phyloP scores from a whole-genome alignment of 2,329 filamentous ascomycete species.

The Botrytis fabae region DNA sequence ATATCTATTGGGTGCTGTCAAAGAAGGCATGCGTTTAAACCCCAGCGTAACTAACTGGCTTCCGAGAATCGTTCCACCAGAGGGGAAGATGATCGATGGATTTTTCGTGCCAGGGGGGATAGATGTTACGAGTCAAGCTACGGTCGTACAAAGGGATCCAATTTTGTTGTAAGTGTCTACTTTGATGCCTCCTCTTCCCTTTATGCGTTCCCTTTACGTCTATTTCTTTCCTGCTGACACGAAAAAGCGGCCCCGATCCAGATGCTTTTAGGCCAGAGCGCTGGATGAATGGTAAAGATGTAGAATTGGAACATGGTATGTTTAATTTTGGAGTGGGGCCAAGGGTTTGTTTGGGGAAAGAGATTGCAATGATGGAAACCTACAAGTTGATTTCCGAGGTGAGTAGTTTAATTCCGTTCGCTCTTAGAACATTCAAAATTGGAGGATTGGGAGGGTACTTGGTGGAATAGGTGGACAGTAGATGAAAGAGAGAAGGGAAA shows the following conservation, averaged over 20 bases:
- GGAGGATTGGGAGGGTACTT: not conserved
- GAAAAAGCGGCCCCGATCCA: constrained; percentile 47
- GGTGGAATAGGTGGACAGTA: not conserved
- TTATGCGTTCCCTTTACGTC: rapidly evolving
- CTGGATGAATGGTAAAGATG: constrained; percentile 46
- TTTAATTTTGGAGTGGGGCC: constrained; percentile 34
- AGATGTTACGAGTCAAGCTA: constrained; percentile 54
- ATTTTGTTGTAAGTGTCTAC: constrained; percentile 42
- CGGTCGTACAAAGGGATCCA: constrained; percentile 53
- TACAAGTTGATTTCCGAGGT: constrained; percentile 34
- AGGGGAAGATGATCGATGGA: not conserved
- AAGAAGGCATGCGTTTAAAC: not conserved
- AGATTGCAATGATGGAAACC: constrained; percentile 36
- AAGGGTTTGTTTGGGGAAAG: constrained; percentile 35
- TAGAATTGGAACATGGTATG: constrained; percentile 27
- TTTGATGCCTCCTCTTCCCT: not conserved
- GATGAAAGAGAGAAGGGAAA: not conserved
- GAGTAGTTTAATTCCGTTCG: not conserved
- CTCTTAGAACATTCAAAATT: not conserved
- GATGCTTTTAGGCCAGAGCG: constrained; percentile 55
- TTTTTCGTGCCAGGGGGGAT: constrained; percentile 26
- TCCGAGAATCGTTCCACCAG: not conserved
- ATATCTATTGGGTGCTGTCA: not conserved
- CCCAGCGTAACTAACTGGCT: constrained; percentile 2
- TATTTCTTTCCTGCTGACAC: not conserved